These are phyloP conservation scores for Beauveria pseudobassiana DNA, from an alignment of 2,329 filamentous ascomycete genomes.

Conservation along the genomic window DNA sequence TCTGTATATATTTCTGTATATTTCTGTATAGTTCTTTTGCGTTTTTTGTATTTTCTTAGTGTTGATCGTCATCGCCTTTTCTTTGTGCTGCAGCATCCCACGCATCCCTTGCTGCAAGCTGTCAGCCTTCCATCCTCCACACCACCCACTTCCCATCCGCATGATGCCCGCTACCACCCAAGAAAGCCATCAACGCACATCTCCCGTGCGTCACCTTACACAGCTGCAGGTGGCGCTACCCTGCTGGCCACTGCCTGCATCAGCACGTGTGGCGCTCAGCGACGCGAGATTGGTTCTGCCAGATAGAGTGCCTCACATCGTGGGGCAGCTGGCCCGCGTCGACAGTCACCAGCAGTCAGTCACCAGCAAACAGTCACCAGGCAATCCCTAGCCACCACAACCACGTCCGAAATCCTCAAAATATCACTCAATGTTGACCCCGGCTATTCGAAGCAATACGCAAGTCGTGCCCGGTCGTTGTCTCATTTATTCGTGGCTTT, in stretches of 20 bases:
- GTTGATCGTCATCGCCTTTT: no score
- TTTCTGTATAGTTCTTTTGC: no score
- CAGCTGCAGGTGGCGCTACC: neutral
- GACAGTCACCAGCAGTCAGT: neutral
- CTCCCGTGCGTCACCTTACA: neutral
- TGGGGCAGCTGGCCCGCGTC: neutral
- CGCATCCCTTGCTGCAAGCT: neutral
- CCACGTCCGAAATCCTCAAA: neutral
- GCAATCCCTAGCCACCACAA: neutral
- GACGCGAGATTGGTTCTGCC: slow-evolving; percentile 10
- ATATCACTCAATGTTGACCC: neutral
- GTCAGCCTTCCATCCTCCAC: neutral
- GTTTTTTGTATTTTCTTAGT: neutral
- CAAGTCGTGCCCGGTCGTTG: no score
- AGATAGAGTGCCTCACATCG: slow-evolving; percentile 5
- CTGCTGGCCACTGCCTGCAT: neutral
- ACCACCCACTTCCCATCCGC: slow-evolving; percentile 4
- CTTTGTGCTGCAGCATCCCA: neutral
- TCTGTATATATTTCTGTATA: no score
- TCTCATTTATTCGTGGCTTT: neutral
- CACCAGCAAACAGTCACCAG: neutral
- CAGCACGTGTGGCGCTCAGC: slow-evolving; percentile 6
- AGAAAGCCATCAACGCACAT: neutral
- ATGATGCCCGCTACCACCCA: slow-evolving; percentile 1
- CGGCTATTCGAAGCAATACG: neutral